Evolutionary conservation across 2,329 filamentous ascomycete species (phyloP).

Genomic region (Plectosphaerella sp.): DNA sequence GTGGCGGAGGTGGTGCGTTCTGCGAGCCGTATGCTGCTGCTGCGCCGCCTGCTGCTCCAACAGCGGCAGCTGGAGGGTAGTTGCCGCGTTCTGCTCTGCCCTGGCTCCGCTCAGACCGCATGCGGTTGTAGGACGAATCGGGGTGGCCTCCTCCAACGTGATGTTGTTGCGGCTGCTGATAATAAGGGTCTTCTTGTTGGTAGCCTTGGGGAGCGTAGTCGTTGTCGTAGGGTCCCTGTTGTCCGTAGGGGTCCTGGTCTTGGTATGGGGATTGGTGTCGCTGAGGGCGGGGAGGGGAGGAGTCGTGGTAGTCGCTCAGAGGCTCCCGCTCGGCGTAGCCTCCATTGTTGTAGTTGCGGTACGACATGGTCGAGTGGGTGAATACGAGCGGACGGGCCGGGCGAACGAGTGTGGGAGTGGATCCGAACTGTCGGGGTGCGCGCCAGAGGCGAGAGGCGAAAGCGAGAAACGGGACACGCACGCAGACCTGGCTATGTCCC

Average conservation of each 20-base stretch:
- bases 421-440: not conserved
- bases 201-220: constrained; percentile 6
- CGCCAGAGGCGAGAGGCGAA: not conserved
- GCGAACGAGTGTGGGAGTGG: not conserved
- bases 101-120: constrained; percentile 26
- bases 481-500: not conserved
- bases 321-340: constrained; percentile 12
- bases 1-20: constrained; percentile 7
- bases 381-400: not conserved
- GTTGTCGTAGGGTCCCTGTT: constrained; percentile 2
- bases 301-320: constrained; percentile 10
- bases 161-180: not conserved
- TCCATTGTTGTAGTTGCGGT: constrained; percentile 13
- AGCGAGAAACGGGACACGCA: not conserved
- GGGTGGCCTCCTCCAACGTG: constrained; percentile 25
- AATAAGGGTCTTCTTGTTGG: constrained; percentile 1
- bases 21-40: constrained; percentile 12
- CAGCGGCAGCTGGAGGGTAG: constrained; percentile 12
- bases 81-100: not conserved
- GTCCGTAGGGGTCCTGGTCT: constrained; percentile 4
- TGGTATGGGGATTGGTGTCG: constrained; percentile 4
- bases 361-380: not conserved
- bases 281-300: constrained; percentile 8
- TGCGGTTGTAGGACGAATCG: constrained; percentile 29
- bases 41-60: constrained; percentile 14